Conservation (phyloP, 371 early-diverging fungal genomes). For the Gilbertella persicaria region DNA sequence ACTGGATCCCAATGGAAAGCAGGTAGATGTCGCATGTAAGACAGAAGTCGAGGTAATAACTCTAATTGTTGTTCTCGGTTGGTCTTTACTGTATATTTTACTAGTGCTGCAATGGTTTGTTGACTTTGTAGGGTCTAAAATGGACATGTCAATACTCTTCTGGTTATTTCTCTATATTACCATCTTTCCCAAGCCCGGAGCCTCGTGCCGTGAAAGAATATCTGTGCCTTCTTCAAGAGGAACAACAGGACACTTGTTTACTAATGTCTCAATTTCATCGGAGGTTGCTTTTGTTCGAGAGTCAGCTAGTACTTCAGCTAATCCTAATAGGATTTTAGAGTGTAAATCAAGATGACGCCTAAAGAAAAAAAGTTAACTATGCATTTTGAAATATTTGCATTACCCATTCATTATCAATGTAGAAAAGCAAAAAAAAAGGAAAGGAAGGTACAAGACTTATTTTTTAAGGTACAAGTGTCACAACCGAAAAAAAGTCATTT, state of each 20-base stretch:
- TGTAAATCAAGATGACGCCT: slow-evolving; percentile 46
- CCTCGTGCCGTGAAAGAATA: slow-evolving; percentile 17
- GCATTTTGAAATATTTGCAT: background rate
- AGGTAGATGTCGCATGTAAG: slow-evolving; percentile 38
- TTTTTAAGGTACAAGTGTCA: background rate
- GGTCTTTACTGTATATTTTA: slow-evolving; percentile 44
- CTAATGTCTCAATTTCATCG: slow-evolving; percentile 37
- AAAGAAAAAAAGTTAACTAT: background rate
- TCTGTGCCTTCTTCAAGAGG: slow-evolving; percentile 32
- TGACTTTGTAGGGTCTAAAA: slow-evolving; percentile 49
- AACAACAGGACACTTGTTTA: slow-evolving; percentile 39
- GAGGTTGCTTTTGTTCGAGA: slow-evolving; percentile 42
- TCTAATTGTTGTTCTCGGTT: slow-evolving; percentile 22
- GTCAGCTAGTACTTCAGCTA: slow-evolving; percentile 60
- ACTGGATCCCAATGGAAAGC: slow-evolving; percentile 36
- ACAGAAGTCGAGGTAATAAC: slow-evolving; percentile 35
- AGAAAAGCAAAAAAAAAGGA: background rate
- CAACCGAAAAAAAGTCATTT: background rate
- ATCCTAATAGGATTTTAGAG: slow-evolving; percentile 61
- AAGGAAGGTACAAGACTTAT: background rate
- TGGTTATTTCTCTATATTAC: slow-evolving; percentile 10
- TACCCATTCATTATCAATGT: background rate
- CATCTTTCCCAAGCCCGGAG: slow-evolving; percentile 25
- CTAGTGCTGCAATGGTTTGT: slow-evolving; percentile 49
- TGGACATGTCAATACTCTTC: too few relatives aligned